A percentile compares a stretch with the other conserved stretches of the same genome.
These are phyloP conservation scores for Penicillium sp. DNA, from an alignment of 2,329 filamentous ascomycete genomes.

Conservation along the genomic window DNA sequence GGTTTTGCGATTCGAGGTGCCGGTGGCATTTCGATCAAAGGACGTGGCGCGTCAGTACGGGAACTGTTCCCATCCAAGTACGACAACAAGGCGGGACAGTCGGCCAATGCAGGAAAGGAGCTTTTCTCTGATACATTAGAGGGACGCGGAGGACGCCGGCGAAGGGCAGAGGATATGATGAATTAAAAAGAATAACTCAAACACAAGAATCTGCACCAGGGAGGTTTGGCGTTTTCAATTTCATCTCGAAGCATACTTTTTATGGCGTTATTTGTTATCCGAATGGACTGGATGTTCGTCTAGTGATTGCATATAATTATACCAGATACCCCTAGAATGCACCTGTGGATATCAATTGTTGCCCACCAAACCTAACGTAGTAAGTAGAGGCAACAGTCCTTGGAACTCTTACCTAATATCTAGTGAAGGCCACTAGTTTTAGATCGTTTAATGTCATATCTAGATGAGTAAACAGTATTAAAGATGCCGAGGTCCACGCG, in stretches of 20 bases:
- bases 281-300: not conserved
- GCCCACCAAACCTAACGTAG: not conserved
- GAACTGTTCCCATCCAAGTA: conserved; percentile 70
- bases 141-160: conserved; percentile 59
- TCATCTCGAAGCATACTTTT: not conserved
- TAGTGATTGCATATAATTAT: not conserved
- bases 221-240: not conserved
- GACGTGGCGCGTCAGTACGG: conserved; percentile 64
- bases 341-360: no score
- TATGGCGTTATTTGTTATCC: not conserved
- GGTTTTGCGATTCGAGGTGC: conserved; percentile 43
- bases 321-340: not conserved
- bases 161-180: conserved; percentile 73
- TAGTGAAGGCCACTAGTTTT: no score
- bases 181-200: conserved; percentile 44
- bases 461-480: not conserved
- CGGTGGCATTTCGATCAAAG: conserved; percentile 66
- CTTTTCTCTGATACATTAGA: conserved; percentile 64
- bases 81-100: conserved; percentile 16
- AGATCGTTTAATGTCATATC: not conserved
- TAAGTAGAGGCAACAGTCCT: not conserved
- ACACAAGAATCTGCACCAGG: not conserved
- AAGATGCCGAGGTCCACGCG: not conserved
- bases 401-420: no score
- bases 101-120: conserved; percentile 65